A percentile compares a stretch with the other conserved stretches of the same genome.
Conservation (phyloP, 179 eudicot species). For the Spinacia oleracea region DNA sequence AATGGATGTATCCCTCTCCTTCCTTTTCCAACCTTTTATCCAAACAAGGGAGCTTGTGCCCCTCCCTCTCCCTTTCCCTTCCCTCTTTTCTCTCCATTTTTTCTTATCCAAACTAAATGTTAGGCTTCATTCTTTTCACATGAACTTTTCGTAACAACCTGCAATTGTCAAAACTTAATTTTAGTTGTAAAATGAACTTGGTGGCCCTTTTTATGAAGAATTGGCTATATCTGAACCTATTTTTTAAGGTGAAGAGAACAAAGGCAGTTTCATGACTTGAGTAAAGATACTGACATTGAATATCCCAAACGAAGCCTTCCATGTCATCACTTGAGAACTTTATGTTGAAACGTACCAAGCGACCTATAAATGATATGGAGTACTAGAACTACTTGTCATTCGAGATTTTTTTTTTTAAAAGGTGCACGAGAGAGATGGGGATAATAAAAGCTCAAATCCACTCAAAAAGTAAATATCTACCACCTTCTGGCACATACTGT, state of each 20-base stretch:
- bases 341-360: background rate
- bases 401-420: background rate
- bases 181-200: background rate
- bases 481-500: background rate
- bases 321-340: background rate
- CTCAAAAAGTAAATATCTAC: background rate
- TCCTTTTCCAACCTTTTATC: too few species aligned
- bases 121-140: too few species aligned
- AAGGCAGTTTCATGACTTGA: background rate
- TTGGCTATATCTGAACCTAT: too few species aligned
- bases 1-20: too few species aligned
- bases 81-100: too few species aligned
- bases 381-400: background rate
- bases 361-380: background rate
- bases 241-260: background rate
- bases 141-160: too few species aligned
- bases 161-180: too few species aligned
- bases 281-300: background rate
- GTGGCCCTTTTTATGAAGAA: too few species aligned
- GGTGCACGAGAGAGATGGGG: background rate
- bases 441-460: background rate
- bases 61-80: too few species aligned
- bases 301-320: background rate
- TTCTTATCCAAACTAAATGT: too few species aligned
- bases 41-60: too few species aligned